Base-by-base conservation (phyloP, 139 green algal species). In the Volvox reticuliferus region DNA sequence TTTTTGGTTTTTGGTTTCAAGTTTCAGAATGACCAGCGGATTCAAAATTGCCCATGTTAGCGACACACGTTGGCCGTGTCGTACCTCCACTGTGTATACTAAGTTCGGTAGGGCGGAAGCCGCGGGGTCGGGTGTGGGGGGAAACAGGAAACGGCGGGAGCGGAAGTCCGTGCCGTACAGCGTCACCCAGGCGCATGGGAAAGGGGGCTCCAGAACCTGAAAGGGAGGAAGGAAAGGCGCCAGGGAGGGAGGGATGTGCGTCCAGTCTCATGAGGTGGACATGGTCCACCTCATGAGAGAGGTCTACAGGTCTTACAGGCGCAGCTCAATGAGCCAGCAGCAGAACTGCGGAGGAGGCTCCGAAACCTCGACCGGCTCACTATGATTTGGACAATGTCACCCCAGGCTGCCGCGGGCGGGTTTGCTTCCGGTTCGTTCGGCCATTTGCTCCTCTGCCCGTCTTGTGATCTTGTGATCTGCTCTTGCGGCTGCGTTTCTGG, bases 91-190 rank as follows among this genome's bases (percentile, higher is more conserved):
- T 9, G 21, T 76, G 81, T 87, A 87, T 1, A 22, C 26, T n/a
- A 76, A 55, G n/a, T 44, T 55, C 22, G 61, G 30, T 1, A 76
- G 20, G n/a, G 13, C 16, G 17, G 81, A 12, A 20, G n/a, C 14
- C 24, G 14, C 21, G 16, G 81, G 81, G 61, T 87, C 61, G 14
- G 81, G 81, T 17, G 81, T 50, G 28, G 81, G 61, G 22, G 61
- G 30, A 14, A 87, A 55, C 17, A 77, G 3, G 81, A 87, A 87
- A n/a, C 81, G 81, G 16, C 81, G 61, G 30, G 18, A n/a, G 81
- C 81, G 81, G 62, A 30, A 76, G 61, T 87, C 81, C 6, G 17
- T 55, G 18, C 61, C 61, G 50, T 26, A n/a, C 50, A 86, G 26
- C 28, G 50, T 35, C 26, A 68, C 55, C 50, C 50, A 44, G 55